Evolutionary conservation across 129 eudicot species (phyloP).

Genomic region (Glebionis coronaria): DNA sequence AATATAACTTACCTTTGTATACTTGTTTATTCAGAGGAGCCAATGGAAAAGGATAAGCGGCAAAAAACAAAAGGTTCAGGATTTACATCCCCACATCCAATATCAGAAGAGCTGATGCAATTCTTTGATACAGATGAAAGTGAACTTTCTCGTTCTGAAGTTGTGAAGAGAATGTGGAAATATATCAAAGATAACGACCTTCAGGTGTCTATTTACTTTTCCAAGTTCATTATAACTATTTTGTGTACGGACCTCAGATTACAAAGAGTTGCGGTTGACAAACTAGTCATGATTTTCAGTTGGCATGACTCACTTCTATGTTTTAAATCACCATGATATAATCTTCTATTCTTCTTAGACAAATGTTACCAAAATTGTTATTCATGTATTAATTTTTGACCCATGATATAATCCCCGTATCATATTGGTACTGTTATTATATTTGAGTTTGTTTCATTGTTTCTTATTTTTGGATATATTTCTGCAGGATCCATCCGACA

Average conservation of each 20-base stretch:
- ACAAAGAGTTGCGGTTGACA: no score
- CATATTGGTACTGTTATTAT: neutral
- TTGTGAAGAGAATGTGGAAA: constrained; percentile 51
- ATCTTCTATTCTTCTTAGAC: no score
- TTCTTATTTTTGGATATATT: constrained; percentile 13
- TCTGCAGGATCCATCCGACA: constrained; percentile 61
- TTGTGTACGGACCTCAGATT: neutral
- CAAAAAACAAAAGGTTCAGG: constrained; percentile 43
- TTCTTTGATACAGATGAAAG: constrained; percentile 49
- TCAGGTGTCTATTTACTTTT: constrained; percentile 37
- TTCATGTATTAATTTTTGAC: neutral
- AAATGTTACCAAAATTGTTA: no score
- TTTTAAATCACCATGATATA: no score
- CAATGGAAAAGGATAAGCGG: constrained; percentile 29
- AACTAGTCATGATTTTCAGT: no score
- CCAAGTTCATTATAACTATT: neutral
- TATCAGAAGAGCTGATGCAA: constrained; percentile 44
- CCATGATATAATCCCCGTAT: neutral
- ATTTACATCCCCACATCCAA: constrained; percentile 40
- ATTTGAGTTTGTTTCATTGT: constrained; percentile 8
- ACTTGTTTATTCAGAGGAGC: constrained; percentile 28
- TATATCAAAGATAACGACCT: constrained; percentile 47
- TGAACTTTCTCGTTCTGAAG: constrained; percentile 44
- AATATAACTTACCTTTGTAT: constrained; percentile 9
- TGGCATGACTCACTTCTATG: no score